Base-by-base conservation (phyloP, 192 early-diverging fungal species). In the Allomyces javanicus region DNA sequence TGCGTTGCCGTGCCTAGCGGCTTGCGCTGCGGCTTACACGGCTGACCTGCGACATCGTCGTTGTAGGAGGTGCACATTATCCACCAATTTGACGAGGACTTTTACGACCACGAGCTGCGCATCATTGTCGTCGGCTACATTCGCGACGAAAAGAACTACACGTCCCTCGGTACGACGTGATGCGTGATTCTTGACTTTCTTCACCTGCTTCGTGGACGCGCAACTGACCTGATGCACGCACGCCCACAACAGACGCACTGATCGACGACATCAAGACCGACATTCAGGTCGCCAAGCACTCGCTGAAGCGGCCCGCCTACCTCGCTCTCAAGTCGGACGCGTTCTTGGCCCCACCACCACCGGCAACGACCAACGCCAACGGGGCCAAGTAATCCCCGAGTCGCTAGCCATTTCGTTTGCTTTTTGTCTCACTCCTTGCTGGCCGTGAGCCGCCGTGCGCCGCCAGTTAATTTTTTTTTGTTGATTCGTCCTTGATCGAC, bases 231-330 rank as follows among this genome's bases (percentile, higher is more conserved):
- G 3, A 64, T 44, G 3, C 24, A 25, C 19, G 23, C 2, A 33
- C 43, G 25, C 25, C 62, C 58, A n/a, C 23, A 67, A 66, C 65
- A 88, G 94, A 92, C 63, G 89, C 85, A 17, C 73, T 98, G 25
- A 90, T 98, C 27, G 74, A 80, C n/a, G 95, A 96, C 68, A 98
- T 98, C 71, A 85, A 90, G 62, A 84, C 77, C 12, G 95, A 98
- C 65, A 92, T 96, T 64, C 70, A 81, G 55, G 88, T 87, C 3
- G 89, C 91, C 1, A 74, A 83, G 27, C 78, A 83, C 25, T 89
- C 86, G 9, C 64, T 91, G 61, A 72, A 71, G 22, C 71, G 89
- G 24, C 72, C 77, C 7, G 77, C 75, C 14, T 90, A 89, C 69
- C 63, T 66, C 1, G 72, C 71, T n/a, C 72, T 74, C 21, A 73